These are phyloP conservation scores for Rhodocollybia butyracea DNA, from an alignment of 768 basidiomycete genomes.

Conservation along the genomic window DNA sequence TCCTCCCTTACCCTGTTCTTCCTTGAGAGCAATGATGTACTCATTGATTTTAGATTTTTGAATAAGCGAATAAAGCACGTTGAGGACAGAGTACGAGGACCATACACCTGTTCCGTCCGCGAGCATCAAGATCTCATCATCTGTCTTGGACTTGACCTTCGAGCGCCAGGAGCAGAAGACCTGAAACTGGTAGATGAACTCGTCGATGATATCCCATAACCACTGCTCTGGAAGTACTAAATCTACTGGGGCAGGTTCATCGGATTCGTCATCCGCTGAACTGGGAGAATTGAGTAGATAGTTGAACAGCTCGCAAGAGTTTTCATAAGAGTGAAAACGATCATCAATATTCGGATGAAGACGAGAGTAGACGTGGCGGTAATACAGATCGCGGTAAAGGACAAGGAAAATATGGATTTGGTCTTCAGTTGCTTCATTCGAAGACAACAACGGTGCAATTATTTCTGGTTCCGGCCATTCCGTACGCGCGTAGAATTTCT, in stretches of 20 bases:
- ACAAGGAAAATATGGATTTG: constrained; percentile 93
- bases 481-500: constrained; percentile 90
- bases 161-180: constrained; percentile 92
- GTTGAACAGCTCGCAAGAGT: constrained; percentile 98
- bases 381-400: constrained; percentile 94
- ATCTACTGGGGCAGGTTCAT: constrained; percentile 91
- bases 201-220: constrained; percentile 98
- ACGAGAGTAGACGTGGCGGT: constrained; percentile 93
- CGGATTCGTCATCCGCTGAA: constrained; percentile 31
- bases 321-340: constrained; percentile 96
- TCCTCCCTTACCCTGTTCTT: constrained; percentile 35
- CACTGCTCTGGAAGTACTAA: constrained; percentile 95
- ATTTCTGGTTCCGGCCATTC: constrained; percentile 99
- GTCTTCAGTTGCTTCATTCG: constrained; percentile 1
- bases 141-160: constrained; percentile 79
- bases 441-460: constrained; percentile 82
- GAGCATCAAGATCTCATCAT: constrained; percentile 84
- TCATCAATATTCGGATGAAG: constrained; percentile 95
- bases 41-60: constrained; percentile 97
- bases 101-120: constrained; percentile 81
- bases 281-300: constrained; percentile 79
- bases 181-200: constrained; percentile 98
- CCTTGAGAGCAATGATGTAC: constrained; percentile 78
- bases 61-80: constrained; percentile 96
- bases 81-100: constrained; percentile 97